These are phyloP conservation scores for Trypanosoma scelopori DNA, from an alignment of 208 protist species.

Conservation along the genomic window DNA sequence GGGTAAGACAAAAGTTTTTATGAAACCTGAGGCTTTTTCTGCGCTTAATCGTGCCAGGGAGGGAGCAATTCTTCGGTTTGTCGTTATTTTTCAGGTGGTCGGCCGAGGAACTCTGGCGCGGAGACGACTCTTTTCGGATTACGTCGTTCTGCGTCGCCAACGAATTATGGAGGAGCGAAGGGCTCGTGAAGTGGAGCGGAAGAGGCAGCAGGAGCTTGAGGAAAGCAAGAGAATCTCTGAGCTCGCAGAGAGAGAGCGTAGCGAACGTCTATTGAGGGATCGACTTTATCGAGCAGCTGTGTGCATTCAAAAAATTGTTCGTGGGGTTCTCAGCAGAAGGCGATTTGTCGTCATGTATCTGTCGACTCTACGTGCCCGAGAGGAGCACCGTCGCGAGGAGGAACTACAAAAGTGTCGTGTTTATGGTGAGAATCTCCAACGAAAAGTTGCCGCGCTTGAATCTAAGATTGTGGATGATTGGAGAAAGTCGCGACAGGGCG, in stretches of 20 bases:
- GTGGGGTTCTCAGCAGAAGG: slow-evolving; percentile 14
- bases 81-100: slow-evolving; percentile 16
- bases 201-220: slow-evolving; percentile 20
- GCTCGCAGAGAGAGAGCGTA: slow-evolving; percentile 10
- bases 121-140: slow-evolving; percentile 17
- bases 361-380: slow-evolving; percentile 16
- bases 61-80: slow-evolving; percentile 1
- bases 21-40: slow-evolving; percentile 33
- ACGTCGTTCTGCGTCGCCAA: slow-evolving; percentile 20
- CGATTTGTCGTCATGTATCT: slow-evolving; percentile 21
- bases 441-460: slow-evolving; percentile 1
- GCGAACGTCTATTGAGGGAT: slow-evolving; percentile 7
- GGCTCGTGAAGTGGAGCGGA: slow-evolving; percentile 14
- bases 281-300: slow-evolving; percentile 15
- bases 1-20: slow-evolving; percentile 45
- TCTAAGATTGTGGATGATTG: not conserved
- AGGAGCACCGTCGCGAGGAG: slow-evolving; percentile 16
- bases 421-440: slow-evolving; percentile 7
- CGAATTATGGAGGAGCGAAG: slow-evolving; percentile 27
- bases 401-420: slow-evolving; percentile 23
- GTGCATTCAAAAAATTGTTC: slow-evolving; percentile 26
- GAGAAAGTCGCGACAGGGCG: not conserved
- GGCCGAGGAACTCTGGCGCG: slow-evolving; percentile 19
- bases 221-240: slow-evolving; percentile 17
- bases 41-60: slow-evolving; percentile 32